Evolutionary conservation across 495 filamentous ascomycete species (phyloP).

Genomic region (Penicillium robsamsonii): DNA sequence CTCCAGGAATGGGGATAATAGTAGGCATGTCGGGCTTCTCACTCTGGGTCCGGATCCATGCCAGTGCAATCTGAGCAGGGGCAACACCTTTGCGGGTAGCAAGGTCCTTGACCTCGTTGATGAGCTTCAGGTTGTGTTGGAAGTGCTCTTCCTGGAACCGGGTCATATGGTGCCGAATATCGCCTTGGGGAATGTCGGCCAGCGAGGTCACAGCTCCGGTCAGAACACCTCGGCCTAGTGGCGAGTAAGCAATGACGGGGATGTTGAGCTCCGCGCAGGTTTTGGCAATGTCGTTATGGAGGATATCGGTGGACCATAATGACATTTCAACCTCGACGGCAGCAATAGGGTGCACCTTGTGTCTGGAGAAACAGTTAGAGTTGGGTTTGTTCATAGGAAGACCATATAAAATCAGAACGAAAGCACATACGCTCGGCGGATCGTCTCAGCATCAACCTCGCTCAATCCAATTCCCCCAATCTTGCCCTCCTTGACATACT

Average conservation of each 20-base stretch:
- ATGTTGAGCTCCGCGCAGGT: slow-evolving; percentile 69
- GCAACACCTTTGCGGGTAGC: slow-evolving; percentile 69
- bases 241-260: slow-evolving; percentile 68
- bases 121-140: slow-evolving; percentile 69
- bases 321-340: slow-evolving; percentile 80
- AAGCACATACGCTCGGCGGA: slow-evolving; percentile 59
- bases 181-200: slow-evolving; percentile 60
- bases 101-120: slow-evolving; percentile 61
- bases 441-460: slow-evolving; percentile 71
- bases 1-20: slow-evolving; percentile 84
- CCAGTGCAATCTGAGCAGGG: slow-evolving; percentile 73
- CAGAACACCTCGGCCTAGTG: slow-evolving; percentile 51
- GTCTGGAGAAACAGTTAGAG: slow-evolving; percentile 31
- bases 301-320: slow-evolving; percentile 63
- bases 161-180: slow-evolving; percentile 53
- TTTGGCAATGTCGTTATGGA: slow-evolving; percentile 70
- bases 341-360: slow-evolving; percentile 64
- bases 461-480: slow-evolving; percentile 74
- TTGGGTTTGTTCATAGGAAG: background rate
- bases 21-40: slow-evolving; percentile 59
- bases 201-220: slow-evolving; percentile 61
- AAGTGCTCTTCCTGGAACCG: slow-evolving; percentile 71
- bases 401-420: slow-evolving; percentile 2
- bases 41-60: slow-evolving; percentile 61
- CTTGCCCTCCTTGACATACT: slow-evolving; percentile 73